phyloP scores from a whole-genome alignment of 371 early-diverging fungal species.

The Mortierella polycephala region DNA sequence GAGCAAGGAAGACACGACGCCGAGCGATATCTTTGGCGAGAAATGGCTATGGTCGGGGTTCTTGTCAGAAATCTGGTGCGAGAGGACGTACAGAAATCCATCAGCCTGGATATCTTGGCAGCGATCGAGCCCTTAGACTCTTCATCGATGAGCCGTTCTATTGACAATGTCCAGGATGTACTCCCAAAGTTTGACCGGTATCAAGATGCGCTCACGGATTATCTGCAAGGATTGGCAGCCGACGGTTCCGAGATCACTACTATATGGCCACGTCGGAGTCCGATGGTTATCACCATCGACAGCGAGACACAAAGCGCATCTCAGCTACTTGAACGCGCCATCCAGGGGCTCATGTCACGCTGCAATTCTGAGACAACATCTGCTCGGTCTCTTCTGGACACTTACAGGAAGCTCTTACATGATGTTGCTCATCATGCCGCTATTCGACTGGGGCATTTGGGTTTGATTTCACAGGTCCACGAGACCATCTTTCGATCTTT shows the following conservation, averaged over 20 bases:
- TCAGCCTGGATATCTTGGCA: slow-evolving; percentile 4
- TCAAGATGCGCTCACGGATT: slow-evolving; percentile 26
- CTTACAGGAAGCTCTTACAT: slow-evolving; percentile 23
- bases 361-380: background rate
- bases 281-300: background rate
- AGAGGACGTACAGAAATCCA: slow-evolving; percentile 25
- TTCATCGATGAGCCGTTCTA: background rate
- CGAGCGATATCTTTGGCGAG: slow-evolving; percentile 36
- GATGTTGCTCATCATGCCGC: slow-evolving; percentile 15
- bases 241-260: background rate
- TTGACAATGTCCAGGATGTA: background rate
- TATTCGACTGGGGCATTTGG: slow-evolving; percentile 25
- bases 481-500: slow-evolving; percentile 23
- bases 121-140: background rate
- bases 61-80: slow-evolving; percentile 12
- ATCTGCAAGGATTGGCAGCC: slow-evolving; percentile 8
- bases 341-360: slow-evolving; percentile 32
- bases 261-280: too few species aligned
- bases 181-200: slow-evolving; percentile 6
- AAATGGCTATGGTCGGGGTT: slow-evolving; percentile 42
- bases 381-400: background rate
- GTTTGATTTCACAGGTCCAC: slow-evolving; percentile 26
- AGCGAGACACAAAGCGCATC: slow-evolving; percentile 1
- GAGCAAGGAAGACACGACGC: background rate
- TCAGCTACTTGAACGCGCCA: slow-evolving; percentile 10